A percentile compares a stretch with the other conserved stretches of the same genome.
These are phyloP conservation scores for Athelia psychrophila DNA, from an alignment of 1,284 basidiomycete species.

Conservation along the genomic window DNA sequence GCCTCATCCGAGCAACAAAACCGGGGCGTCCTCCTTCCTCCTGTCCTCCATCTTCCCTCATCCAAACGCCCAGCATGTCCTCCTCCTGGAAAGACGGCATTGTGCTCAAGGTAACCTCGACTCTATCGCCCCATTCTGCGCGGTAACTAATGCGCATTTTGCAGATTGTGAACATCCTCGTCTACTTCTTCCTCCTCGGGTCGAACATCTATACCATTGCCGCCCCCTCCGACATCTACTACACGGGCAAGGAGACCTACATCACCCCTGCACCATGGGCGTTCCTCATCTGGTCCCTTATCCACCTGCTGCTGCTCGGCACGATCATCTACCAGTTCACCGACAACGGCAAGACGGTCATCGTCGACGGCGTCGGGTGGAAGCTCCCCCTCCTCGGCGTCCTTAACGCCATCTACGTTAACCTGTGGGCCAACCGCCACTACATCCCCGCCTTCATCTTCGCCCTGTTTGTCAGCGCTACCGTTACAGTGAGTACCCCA, in stretches of 20 bases:
- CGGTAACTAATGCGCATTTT: neutral
- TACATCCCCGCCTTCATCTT: constrained; percentile 85
- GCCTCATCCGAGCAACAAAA: too few species aligned
- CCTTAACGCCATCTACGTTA: constrained; percentile 85
- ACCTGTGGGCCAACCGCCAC: constrained; percentile 68
- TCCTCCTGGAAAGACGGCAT: constrained; percentile 75
- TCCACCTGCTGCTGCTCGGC: constrained; percentile 85
- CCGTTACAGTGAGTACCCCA: constrained; percentile 58
- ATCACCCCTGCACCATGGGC: constrained; percentile 89
- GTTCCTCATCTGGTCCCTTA: constrained; percentile 83
- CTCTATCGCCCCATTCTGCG: neutral
- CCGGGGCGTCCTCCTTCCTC: neutral
- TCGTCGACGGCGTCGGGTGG: constrained; percentile 88
- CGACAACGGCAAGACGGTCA: constrained; percentile 72
- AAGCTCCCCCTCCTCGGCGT: constrained; percentile 83
- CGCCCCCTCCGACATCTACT: constrained; percentile 67
- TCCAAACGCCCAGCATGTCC: constrained; percentile 38
- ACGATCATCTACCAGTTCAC: constrained; percentile 91
- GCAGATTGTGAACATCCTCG: constrained; percentile 15
- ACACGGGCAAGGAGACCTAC: constrained; percentile 77
- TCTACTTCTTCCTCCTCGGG: constrained; percentile 82
- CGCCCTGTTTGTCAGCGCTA: constrained; percentile 79
- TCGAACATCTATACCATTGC: constrained; percentile 87
- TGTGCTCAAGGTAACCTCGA: constrained; percentile 64
- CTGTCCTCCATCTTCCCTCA: constrained; percentile 14